Evolutionary conservation across 331 rosid species (phyloP).

Genomic region (Phaseolus coccineus): DNA sequence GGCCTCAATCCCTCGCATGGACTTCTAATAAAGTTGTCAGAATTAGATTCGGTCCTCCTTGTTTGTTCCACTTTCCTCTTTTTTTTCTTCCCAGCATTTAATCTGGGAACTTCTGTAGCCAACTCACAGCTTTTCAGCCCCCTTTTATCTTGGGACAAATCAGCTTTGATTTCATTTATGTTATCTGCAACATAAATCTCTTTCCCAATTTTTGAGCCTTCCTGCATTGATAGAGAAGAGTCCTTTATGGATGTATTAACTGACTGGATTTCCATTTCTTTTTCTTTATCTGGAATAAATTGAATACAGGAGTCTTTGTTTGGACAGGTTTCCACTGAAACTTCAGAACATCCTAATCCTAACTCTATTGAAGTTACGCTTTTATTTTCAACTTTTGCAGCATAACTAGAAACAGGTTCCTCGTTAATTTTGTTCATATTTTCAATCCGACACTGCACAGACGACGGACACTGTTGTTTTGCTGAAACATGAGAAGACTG

Average conservation of each 20-base stretch:
- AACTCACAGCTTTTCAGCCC: conserved; percentile 51
- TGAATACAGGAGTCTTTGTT: conserved; percentile 47
- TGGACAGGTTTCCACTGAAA: conserved; percentile 49
- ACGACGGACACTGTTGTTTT: conserved; percentile 47
- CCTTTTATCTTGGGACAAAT: conserved; percentile 48
- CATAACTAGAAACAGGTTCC: conserved; percentile 46
- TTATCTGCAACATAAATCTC: conserved; percentile 40
- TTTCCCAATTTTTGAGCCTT: conserved; percentile 52
- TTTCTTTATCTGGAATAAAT: conserved; percentile 40
- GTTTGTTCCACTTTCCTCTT: conserved; percentile 60
- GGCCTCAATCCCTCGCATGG: conserved; percentile 97
- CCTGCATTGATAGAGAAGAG: conserved; percentile 46
- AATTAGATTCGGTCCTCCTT: conserved; percentile 39
- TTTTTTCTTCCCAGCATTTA: conserved; percentile 52
- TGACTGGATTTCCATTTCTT: conserved; percentile 41
- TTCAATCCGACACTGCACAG: conserved; percentile 45
- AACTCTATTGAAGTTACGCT: conserved; percentile 34
- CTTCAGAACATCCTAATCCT: conserved; percentile 48
- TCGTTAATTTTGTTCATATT: conserved; percentile 41
- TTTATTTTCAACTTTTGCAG: conserved; percentile 43
- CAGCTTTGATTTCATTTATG: conserved; percentile 44
- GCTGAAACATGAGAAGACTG: conserved; percentile 46
- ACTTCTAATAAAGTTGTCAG: conserved; percentile 65
- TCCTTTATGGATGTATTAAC: conserved; percentile 34
- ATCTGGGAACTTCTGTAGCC: conserved; percentile 44